phyloP scores from a whole-genome alignment of 148 eudicot species.

The Rhododendron henanense region DNA sequence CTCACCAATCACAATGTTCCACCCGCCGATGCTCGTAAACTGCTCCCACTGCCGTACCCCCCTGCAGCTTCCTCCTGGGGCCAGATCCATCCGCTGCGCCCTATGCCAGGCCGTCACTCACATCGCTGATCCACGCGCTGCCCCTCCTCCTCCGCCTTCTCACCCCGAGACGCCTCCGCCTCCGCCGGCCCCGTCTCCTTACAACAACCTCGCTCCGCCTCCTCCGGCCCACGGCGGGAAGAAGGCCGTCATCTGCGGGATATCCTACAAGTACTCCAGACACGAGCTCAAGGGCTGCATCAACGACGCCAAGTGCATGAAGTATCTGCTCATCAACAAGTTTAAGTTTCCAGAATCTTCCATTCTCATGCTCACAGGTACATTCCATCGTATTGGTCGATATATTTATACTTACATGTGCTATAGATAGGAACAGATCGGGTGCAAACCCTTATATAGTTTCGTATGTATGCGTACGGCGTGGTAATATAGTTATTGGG shows the following conservation, averaged over 20 bases:
- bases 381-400: neutral
- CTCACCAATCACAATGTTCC: slow-evolving; percentile 28
- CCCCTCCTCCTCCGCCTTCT: slow-evolving; percentile 19
- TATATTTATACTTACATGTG: neutral
- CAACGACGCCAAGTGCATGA: slow-evolving; percentile 96
- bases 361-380: slow-evolving; percentile 91
- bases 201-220: slow-evolving; percentile 34
- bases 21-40: slow-evolving; percentile 49
- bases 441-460: neutral
- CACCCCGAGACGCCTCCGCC: slow-evolving; percentile 12
- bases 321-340: slow-evolving; percentile 55
- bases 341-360: slow-evolving; percentile 68
- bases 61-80: slow-evolving; percentile 76
- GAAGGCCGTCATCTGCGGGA: slow-evolving; percentile 86
- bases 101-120: slow-evolving; percentile 66
- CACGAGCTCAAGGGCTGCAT: slow-evolving; percentile 87
- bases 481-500: neutral
- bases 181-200: slow-evolving; percentile 34
- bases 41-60: slow-evolving; percentile 84
- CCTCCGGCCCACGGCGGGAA: slow-evolving; percentile 51
- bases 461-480: neutral
- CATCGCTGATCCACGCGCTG: slow-evolving; percentile 58
- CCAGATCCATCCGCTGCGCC: slow-evolving; percentile 77
- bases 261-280: slow-evolving; percentile 58
- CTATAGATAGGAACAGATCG: neutral